Evolutionary conservation across 441 rosid species (phyloP), one percentile per base, ranked within the genome.

Genomic region (Populus hybrid): DNA sequence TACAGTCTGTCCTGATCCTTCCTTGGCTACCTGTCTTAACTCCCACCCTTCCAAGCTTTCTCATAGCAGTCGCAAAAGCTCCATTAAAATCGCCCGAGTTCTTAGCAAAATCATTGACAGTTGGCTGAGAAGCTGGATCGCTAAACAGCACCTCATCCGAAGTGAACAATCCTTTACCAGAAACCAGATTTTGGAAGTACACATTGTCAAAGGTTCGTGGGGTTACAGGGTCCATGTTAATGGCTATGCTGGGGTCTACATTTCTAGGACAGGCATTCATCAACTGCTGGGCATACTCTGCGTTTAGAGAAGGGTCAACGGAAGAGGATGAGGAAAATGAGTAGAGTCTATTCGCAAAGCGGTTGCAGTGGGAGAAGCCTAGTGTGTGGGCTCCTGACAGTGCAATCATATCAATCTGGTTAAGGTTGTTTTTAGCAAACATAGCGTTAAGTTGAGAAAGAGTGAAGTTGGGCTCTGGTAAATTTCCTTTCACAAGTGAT

Each of bases 351-450:
- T 90, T 78, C 2, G 94, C 82, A 2, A 95, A 88, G 59, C 94
- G 91, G 73, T 40, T 8, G 85, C 97, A 95, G 74, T 93, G 99
- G 67, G 98, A 91, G 87, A 92, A 93, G 64, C 98, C 98, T 7
- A 95, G 8, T 0, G 98, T 93, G 72, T 95, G 99, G 8, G 92
- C 97, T 32, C 98, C 99, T 0, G 99, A 95, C 36, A 95, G 93
- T 10, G 98, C 97, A 53, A 95, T 86, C 99, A 92, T 89, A 71
- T 95, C 98, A 14, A 81, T 42, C 64, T 89, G 87, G n/a, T 75
- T 89, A 14, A 95, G 93, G 77, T 76, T 80, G 86, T 90, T 70
- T 11, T 74, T 83, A 66, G 87, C 88, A 42, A 95, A 95, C 2
- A 89, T 75, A 3, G 87, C 2, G 21, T 77, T 84, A 2, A 93